Percentiles rank a stretch among this genome's conserved stretches.
Conservation (phyloP, 2,329 filamentous ascomycete species). For the Simplicillium aogashimaense region DNA sequence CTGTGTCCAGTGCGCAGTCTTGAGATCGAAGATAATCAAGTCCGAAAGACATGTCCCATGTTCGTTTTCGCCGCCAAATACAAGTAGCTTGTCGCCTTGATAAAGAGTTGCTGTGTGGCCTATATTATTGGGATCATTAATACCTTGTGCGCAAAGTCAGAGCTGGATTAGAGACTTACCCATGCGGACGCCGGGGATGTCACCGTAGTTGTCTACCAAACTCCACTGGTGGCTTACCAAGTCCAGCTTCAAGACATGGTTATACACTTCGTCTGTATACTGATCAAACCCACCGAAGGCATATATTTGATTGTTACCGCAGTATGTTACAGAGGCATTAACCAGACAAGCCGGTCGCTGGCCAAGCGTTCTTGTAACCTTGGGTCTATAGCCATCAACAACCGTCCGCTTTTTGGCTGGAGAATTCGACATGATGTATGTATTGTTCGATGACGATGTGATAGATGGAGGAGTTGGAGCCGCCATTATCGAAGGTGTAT, state of each 20-base stretch:
- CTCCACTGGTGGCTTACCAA: conserved; percentile 86
- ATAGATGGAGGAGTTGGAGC: conserved; percentile 18
- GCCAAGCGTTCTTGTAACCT: conserved; percentile 67
- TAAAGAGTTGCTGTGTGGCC: conserved; percentile 93
- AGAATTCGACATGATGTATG: conserved; percentile 86
- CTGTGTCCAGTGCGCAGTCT: conserved; percentile 91
- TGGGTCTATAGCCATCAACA: conserved; percentile 72
- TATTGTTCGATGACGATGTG: conserved; percentile 52
- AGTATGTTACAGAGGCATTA: conserved; percentile 98
- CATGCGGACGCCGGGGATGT: conserved; percentile 96
- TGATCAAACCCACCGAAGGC: conserved; percentile 98
- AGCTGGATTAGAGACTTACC: conserved; percentile 41
- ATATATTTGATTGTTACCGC: conserved; percentile 93
- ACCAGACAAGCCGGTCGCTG: conserved; percentile 88
- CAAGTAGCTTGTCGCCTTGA: conserved; percentile 86
- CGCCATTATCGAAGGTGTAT: conserved; percentile 13
- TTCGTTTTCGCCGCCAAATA: conserved; percentile 97
- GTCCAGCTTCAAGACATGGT: conserved; percentile 87
- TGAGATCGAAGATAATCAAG: conserved; percentile 90
- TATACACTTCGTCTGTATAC: conserved; percentile 98
- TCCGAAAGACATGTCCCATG: conserved; percentile 93
- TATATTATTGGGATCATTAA: conserved; percentile 25
- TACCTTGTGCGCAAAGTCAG: conserved; percentile 3
- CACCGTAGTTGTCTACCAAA: conserved; percentile 94
- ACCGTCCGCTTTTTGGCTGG: conserved; percentile 57